phyloP scores from a whole-genome alignment of 805 yeast species.

The Yarrowia osloensis region DNA sequence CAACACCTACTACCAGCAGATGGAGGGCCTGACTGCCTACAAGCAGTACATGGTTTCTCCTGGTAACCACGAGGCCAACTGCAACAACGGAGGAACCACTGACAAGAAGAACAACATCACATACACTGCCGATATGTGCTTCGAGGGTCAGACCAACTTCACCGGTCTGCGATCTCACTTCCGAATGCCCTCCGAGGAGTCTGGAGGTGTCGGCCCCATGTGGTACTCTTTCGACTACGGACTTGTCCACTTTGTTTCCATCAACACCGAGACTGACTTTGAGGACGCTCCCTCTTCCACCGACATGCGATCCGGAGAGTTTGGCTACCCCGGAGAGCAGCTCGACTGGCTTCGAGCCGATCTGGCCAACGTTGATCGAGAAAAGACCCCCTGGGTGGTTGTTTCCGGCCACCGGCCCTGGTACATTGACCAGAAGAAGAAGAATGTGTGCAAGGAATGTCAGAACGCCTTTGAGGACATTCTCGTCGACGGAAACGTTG shows the following conservation, averaged over 20 bases:
- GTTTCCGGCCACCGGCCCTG: conserved; percentile 42
- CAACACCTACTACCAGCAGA: conserved; percentile 36
- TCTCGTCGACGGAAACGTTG: conserved; percentile 36
- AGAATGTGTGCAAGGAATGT: conserved; percentile 34
- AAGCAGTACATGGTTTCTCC: conserved; percentile 39
- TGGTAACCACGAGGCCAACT: conserved; percentile 39
- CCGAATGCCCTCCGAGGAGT: conserved; percentile 40
- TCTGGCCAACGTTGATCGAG: conserved; percentile 39
- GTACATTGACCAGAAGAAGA: conserved; percentile 38
- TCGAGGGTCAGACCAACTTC: conserved; percentile 40
- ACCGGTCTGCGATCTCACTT: conserved; percentile 39
- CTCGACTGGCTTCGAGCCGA: conserved; percentile 40
- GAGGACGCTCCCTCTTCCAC: conserved; percentile 33
- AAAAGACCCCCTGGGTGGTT: conserved; percentile 39
- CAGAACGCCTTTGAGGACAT: conserved; percentile 38
- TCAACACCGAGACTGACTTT: conserved; percentile 42
- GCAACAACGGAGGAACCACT: conserved; percentile 33
- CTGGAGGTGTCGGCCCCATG: conserved; percentile 40
- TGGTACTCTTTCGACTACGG: conserved; percentile 44
- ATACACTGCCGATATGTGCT: conserved; percentile 33
- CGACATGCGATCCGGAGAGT: conserved; percentile 30
- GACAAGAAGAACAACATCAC: conserved; percentile 29
- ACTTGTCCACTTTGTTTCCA: conserved; percentile 40
- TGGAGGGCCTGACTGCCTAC: conserved; percentile 34
- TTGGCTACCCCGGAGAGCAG: conserved; percentile 36